phyloP scores from a whole-genome alignment of 257 asterid species.

The Jacaranda mimosifolia region DNA sequence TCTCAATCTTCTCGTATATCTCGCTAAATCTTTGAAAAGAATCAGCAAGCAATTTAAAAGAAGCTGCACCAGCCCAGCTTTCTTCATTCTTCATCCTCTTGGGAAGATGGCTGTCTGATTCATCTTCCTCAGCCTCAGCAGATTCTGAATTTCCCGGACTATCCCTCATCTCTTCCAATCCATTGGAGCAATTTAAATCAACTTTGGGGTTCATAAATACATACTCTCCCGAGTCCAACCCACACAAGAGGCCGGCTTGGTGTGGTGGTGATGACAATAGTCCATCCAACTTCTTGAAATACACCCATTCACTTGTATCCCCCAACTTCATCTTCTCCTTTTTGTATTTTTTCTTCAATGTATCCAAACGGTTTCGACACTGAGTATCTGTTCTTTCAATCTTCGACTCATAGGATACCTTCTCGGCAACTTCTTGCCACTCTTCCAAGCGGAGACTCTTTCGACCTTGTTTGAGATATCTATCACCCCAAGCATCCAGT shows the following conservation, averaged over 20 bases:
- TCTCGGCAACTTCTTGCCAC: constrained; percentile 92
- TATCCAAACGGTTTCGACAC: constrained; percentile 86
- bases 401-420: constrained; percentile 71
- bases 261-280: constrained; percentile 60
- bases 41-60: constrained; percentile 76
- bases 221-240: constrained; percentile 82
- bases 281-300: constrained; percentile 80
- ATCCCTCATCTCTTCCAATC: constrained; percentile 82
- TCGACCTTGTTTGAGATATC: constrained; percentile 83
- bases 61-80: constrained; percentile 34
- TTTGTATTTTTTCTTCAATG: constrained; percentile 89
- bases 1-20: constrained; percentile 84
- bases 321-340: constrained; percentile 75
- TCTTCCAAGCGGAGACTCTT: constrained; percentile 90
- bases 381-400: constrained; percentile 84
- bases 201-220: constrained; percentile 65
- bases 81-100: constrained; percentile 48
- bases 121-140: constrained; percentile 53
- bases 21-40: constrained; percentile 77
- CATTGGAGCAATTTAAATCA: constrained; percentile 62
- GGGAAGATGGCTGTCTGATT: constrained; percentile 58
- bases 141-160: constrained; percentile 75
- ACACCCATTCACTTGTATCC: constrained; percentile 68
- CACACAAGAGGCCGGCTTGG: constrained; percentile 75
- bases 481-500: constrained; percentile 87